Base-by-base conservation (phyloP, 345 rosid genomes). In the Linum lewisii region DNA sequence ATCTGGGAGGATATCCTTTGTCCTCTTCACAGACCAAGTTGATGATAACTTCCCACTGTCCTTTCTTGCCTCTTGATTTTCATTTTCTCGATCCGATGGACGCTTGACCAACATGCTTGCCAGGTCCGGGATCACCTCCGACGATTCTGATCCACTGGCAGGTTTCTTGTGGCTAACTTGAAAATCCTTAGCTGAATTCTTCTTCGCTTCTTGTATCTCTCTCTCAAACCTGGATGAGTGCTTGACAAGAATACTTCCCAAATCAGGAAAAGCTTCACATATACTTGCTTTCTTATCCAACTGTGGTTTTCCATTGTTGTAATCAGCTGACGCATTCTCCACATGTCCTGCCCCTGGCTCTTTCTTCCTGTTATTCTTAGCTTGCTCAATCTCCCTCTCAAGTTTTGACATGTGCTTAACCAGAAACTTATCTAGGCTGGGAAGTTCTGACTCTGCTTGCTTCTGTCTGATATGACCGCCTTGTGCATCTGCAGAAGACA, bases 361-460 rank as follows among this genome's bases (percentile, higher is more conserved):
- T 2, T 70, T 78, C 64, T 64, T 84, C 61, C 66, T 75, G 65
- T 59, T 65, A 24, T 60, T 73, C 73, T 74, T 90, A 50, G 95
- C 98, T 85, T 87, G 94, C 69, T 69, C 72, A 52, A 91, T 87
- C 73, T 91, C 96, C 70, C 60, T 82, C 76, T 91, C 98, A 37
- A 91, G 87, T 72, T 76, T 82, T 25, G 89, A 73, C 83, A 77
- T 72, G 76, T 73, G 91, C 76, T 84, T 91, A 26, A 91, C 96
- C 69, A 91, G 68, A 76, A 73, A 81, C 77, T 87, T 88, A 64
- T 88, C 98, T 56, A 91, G 60, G 80, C 92, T 82, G 0, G 83
- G 96, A 67, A 91, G 66, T 68, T 81, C 82, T 1, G 73, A 60
- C 58, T 73, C 86, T 9, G 24, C 63, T 54, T 81, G 74, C 60